Evolutionary conservation across 2,329 filamentous ascomycete genomes (phyloP).

Genomic region (Colletotrichum sidae): DNA sequence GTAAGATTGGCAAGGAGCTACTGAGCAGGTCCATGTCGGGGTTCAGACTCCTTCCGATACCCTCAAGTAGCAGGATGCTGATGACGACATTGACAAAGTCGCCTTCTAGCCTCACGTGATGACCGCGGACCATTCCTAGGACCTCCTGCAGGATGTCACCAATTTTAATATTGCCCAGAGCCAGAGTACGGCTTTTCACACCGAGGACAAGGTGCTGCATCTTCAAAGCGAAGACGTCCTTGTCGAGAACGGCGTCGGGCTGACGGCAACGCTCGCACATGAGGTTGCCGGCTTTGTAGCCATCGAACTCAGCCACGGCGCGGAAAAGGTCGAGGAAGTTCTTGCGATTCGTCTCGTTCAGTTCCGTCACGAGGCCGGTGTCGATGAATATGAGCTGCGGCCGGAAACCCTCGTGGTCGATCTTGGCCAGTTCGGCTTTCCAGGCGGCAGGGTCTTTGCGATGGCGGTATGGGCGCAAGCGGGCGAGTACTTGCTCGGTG

Average conservation of each 20-base stretch:
- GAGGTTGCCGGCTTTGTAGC: conserved; percentile 91
- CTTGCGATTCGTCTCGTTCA: conserved; percentile 84
- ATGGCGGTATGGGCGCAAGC: conserved; percentile 78
- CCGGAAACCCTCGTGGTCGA: conserved; percentile 89
- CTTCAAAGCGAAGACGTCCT: conserved; percentile 91
- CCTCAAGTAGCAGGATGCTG: conserved; percentile 91
- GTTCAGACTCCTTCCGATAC: conserved; percentile 89
- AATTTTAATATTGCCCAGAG: conserved; percentile 93
- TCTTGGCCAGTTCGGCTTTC: conserved; percentile 77
- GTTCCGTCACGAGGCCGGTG: conserved; percentile 92
- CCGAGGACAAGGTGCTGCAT: conserved; percentile 96
- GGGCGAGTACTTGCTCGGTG: conserved; percentile 86
- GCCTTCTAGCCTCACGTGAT: conserved; percentile 94
- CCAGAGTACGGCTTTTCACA: conserved; percentile 91
- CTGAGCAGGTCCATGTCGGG: conserved; percentile 87
- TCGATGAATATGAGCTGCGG: conserved; percentile 98
- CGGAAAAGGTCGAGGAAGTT: conserved; percentile 98
- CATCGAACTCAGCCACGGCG: conserved; percentile 95
- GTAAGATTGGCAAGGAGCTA: conserved; percentile 88
- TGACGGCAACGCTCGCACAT: conserved; percentile 97
- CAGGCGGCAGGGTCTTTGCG: conserved; percentile 75
- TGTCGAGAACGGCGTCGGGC: conserved; percentile 87
- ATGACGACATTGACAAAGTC: conserved; percentile 99
- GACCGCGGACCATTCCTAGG: conserved; percentile 87
- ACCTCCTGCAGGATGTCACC: conserved; percentile 95